Conservation (phyloP, 768 basidiomycete genomes). For the Pleurotus djamor region DNA sequence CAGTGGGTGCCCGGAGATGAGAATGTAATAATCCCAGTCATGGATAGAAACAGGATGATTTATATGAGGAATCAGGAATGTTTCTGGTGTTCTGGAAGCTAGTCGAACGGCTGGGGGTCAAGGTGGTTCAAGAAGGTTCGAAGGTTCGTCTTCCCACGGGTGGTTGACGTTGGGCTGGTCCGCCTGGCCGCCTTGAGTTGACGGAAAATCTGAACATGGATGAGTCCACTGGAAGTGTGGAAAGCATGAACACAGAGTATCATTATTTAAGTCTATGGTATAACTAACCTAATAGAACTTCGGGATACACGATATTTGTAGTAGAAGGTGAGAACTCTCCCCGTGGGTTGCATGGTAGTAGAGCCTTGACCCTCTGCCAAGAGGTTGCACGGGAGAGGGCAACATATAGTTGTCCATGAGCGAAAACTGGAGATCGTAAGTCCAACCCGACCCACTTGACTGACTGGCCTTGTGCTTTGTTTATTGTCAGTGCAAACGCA, state of each 20-base stretch:
- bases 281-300: too few species aligned
- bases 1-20: background rate
- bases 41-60: background rate
- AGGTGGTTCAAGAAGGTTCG: too few species aligned
- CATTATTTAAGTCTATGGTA: too few species aligned
- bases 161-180: background rate
- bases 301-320: too few species aligned
- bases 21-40: background rate
- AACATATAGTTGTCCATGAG: constrained; percentile 44
- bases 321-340: too few species aligned
- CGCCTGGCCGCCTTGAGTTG: background rate
- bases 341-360: constrained; percentile 13
- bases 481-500: constrained; percentile 46
- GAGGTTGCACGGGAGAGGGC: constrained; percentile 31
- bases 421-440: constrained; percentile 30
- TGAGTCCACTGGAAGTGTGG: background rate
- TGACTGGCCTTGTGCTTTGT: constrained; percentile 49
- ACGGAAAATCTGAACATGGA: background rate
- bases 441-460: constrained; percentile 38
- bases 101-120: too few species aligned
- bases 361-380: constrained; percentile 19
- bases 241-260: background rate
- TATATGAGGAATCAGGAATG: too few species aligned
- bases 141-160: too few species aligned
- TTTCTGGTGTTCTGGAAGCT: too few species aligned